phyloP scores from a whole-genome alignment of 768 basidiomycete species.

The Gymnopilus junonius region DNA sequence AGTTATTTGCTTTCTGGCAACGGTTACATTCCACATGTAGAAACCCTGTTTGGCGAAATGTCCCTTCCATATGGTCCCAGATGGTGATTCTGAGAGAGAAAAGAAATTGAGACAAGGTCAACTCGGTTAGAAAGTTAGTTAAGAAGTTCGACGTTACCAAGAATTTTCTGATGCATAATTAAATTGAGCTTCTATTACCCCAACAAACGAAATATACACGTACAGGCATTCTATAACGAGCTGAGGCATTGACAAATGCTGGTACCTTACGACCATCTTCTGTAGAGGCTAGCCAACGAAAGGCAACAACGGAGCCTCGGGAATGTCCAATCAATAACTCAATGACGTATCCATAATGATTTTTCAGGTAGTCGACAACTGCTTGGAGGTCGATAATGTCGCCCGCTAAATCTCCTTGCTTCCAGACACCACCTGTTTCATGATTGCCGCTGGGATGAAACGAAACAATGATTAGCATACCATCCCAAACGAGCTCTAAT shows the following conservation, averaged over 20 bases:
- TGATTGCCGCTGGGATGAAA: conserved; percentile 64
- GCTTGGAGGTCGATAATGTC: conserved; percentile 70
- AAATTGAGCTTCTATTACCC: conserved; percentile 5
- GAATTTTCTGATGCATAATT: conserved; percentile 39
- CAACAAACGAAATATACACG: conserved; percentile 29
- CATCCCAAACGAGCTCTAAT: neutral
- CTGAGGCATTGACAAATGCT: conserved; percentile 75
- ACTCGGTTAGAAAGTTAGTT: neutral
- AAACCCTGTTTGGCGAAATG: conserved; percentile 61
- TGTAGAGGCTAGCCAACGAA: conserved; percentile 71
- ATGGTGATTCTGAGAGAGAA: conserved; percentile 21
- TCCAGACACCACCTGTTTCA: conserved; percentile 74
- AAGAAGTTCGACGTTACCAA: conserved; percentile 35
- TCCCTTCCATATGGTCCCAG: conserved; percentile 46
- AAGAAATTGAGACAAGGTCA: neutral
- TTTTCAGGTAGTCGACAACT: conserved; percentile 66
- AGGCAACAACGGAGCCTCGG: conserved; percentile 68
- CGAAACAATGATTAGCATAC: neutral
- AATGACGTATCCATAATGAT: conserved; percentile 65
- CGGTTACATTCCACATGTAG: conserved; percentile 63
- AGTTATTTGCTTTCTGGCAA: conserved; percentile 63
- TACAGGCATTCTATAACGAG: conserved; percentile 80
- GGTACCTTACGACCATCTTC: conserved; percentile 59
- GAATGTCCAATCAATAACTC: conserved; percentile 81
- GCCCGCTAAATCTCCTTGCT: conserved; percentile 57